These are phyloP conservation scores for Opeltia flavorubescens DNA, from an alignment of 495 filamentous ascomycete genomes.

Conservation along the genomic window DNA sequence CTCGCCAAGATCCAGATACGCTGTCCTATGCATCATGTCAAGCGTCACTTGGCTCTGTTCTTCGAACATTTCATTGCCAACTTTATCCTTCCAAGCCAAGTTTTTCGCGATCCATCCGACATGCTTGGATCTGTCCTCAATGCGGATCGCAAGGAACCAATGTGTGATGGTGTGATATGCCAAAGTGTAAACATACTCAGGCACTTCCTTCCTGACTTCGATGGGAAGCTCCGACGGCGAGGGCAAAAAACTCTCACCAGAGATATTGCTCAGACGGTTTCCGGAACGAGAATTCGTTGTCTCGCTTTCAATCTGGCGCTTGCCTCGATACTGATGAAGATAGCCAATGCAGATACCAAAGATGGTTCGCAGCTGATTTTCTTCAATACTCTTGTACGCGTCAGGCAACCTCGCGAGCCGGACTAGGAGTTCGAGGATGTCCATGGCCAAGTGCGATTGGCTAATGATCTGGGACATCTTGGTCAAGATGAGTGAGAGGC, in stretches of 20 bases:
- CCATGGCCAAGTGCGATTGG: slow-evolving; percentile 75
- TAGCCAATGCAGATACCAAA: slow-evolving; percentile 93
- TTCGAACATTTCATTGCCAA: slow-evolving; percentile 63
- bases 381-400: slow-evolving; percentile 67
- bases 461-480: slow-evolving; percentile 94
- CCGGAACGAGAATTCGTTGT: slow-evolving; percentile 4
- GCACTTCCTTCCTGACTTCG: slow-evolving; percentile 42
- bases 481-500: slow-evolving; percentile 66
- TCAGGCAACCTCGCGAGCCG: slow-evolving; percentile 73
- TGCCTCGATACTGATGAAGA: slow-evolving; percentile 57
- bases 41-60: slow-evolving; percentile 89
- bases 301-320: slow-evolving; percentile 15
- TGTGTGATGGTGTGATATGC: slow-evolving; percentile 93
- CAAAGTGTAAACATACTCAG: slow-evolving; percentile 81
- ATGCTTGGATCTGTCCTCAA: slow-evolving; percentile 67
- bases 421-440: slow-evolving; percentile 86
- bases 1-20: slow-evolving; percentile 66
- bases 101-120: slow-evolving; percentile 88
- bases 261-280: slow-evolving; percentile 27
- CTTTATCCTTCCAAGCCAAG: slow-evolving; percentile 56
- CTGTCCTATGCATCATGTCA: slow-evolving; percentile 88
- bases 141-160: slow-evolving; percentile 83
- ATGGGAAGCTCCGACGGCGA: slow-evolving; percentile 10
- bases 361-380: slow-evolving; percentile 71
- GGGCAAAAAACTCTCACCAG: slow-evolving; percentile 31